Base-by-base conservation (phyloP, 768 basidiomycete genomes). In the Lactarius trivialis region DNA sequence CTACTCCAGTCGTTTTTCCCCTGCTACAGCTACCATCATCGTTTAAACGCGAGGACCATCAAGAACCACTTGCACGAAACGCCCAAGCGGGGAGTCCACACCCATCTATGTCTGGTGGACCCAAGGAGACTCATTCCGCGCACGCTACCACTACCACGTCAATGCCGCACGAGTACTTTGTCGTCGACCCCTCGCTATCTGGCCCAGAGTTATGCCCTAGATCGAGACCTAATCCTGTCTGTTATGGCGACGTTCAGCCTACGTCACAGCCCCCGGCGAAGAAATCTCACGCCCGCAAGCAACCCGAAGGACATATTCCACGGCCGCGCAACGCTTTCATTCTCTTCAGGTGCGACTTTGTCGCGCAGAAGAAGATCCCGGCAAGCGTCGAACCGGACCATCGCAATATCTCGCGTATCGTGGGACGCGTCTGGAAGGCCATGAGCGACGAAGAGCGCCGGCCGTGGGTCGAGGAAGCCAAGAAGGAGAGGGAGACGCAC, bases 301-400 rank as follows among this genome's bases (percentile, higher is more conserved):
- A 78, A 56, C 78, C 81, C 1, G 58, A 69, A 5, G 80, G 76
- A 6, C 88, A 89, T 69, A 80, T 89, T 41, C 85, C 85, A 19
- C 82, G 89, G 30, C 88, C 88, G 0, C 77, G 85, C 17, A 91
- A 91, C 71, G 85, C 88, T 0, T 91, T 91, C 73, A 89, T 91
- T 66, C 80, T 91, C 64, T 91, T 89, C 70, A 81, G 89, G 45
- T 87, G 83, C 70, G 83, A 89, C 70, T 84, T 88, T 57, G 83
- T 87, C 17, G 79, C 82, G 55, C 82, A 86, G 64, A 78, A 83
- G 57, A 79, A 82, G 63, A 76, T 82, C 52, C 82, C 85, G 0
- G 70, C 75, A 11, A 72, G 75, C 45, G 79, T 83, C 3, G 84
- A 88, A 70, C 77, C 77, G 17, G 81, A 89, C 67, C 86, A 89